Conservation (phyloP, 257 asterid species). For the Lithospermum erythrorhizon region DNA sequence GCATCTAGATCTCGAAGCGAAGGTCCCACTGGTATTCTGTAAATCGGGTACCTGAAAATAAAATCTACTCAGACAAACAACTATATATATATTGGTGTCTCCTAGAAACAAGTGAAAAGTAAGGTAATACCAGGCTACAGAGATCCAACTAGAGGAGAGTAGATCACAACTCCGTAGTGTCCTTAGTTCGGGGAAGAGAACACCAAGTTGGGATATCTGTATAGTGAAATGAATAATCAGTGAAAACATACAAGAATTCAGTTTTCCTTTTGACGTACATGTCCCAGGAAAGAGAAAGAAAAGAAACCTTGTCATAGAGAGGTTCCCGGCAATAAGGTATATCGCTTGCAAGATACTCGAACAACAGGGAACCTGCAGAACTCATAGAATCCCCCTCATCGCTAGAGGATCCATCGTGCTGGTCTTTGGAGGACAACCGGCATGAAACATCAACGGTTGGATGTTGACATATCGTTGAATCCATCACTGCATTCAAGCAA, state of each 20-base stretch:
- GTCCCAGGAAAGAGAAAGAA: conserved; percentile 1
- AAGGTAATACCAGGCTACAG: conserved; percentile 75
- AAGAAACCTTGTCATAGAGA: conserved; percentile 42
- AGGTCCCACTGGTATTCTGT: conserved; percentile 88
- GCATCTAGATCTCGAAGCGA: conserved; percentile 85
- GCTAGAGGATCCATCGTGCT: conserved; percentile 72
- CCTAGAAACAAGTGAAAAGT: not conserved
- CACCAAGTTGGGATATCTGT: conserved; percentile 67
- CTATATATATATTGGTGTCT: not conserved
- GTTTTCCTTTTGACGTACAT: not conserved
- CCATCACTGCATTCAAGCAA: conserved; percentile 30
- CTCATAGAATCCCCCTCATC: conserved; percentile 82
- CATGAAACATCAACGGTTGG: conserved; percentile 21
- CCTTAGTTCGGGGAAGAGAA: conserved; percentile 58
- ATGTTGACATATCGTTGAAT: conserved; percentile 21
- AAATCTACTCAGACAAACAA: conserved; percentile 1
- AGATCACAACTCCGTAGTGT: conserved; percentile 79
- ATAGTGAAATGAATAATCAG: conserved; percentile 5
- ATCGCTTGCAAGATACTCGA: conserved; percentile 65
- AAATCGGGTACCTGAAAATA: conserved; percentile 80
- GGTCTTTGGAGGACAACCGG: conserved; percentile 28
- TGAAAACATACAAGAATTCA: not conserved
- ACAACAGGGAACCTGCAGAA: conserved; percentile 61
- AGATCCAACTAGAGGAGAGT: conserved; percentile 80
- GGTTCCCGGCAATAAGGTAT: conserved; percentile 80